Percentiles rank a stretch among this genome's conserved stretches.
These are phyloP conservation scores for Cutaneotrichosporon sp. DNA, from an alignment of 1,284 basidiomycete species.

Conservation along the genomic window DNA sequence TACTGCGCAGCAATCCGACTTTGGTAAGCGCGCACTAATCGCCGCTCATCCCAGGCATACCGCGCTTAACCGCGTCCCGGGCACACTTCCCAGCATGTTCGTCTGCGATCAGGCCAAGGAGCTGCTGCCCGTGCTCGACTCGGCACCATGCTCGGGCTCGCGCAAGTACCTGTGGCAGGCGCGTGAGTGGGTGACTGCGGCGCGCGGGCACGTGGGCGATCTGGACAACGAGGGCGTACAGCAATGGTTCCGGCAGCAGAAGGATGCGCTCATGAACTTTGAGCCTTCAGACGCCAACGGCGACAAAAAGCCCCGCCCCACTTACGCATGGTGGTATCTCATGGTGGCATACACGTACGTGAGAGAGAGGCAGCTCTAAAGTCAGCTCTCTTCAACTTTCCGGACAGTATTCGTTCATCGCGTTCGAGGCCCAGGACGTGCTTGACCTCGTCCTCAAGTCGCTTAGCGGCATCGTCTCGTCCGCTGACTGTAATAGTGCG, in stretches of 20 bases:
- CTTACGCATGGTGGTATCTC: conserved; percentile 30
- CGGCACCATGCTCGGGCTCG: conserved; percentile 8
- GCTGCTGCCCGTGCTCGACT: conserved; percentile 12
- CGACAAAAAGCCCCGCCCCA: conserved; percentile 8
- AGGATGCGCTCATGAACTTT: conserved; percentile 11
- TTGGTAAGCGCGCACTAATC: conserved; percentile 24
- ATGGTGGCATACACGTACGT: conserved; percentile 27
- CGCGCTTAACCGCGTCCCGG: conserved; percentile 6
- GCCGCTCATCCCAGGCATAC: conserved; percentile 13
- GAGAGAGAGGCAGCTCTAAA: neutral
- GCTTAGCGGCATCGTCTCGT: conserved; percentile 7
- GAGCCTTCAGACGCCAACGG: neutral
- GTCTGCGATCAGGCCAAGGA: conserved; percentile 8
- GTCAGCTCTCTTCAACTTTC: conserved; percentile 9
- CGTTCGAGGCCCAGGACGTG: conserved; percentile 3
- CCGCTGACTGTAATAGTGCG: conserved; percentile 19
- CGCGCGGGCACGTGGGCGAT: conserved; percentile 13
- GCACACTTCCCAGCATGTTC: neutral
- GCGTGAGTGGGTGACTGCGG: conserved; percentile 28
- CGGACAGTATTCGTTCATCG: neutral
- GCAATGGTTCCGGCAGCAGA: conserved; percentile 11
- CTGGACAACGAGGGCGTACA: conserved; percentile 8
- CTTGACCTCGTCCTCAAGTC: conserved; percentile 11
- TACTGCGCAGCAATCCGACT: conserved; percentile 31
- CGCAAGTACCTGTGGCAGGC: conserved; percentile 33